Evolutionary conservation across 768 basidiomycete genomes (phyloP).

Genomic region (Daedaleopsis sinensis): DNA sequence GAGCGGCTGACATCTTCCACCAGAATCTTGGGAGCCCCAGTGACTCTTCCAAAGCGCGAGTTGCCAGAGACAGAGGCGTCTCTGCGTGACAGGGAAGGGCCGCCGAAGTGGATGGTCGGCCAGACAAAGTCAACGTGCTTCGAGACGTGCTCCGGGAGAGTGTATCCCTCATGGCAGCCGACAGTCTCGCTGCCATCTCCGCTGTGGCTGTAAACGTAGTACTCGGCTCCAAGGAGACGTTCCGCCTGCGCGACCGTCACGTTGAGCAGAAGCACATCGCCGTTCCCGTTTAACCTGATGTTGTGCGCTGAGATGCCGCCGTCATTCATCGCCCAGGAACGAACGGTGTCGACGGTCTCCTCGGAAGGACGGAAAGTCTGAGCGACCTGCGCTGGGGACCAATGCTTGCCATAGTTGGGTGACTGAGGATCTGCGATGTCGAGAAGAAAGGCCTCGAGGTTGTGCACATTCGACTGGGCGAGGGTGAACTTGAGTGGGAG

Average conservation of each 20-base stretch:
- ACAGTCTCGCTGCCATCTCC: conserved; percentile 53
- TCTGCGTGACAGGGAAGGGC: background rate
- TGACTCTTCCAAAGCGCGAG: background rate
- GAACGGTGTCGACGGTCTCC: conserved; percentile 44
- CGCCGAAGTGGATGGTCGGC: conserved; percentile 68
- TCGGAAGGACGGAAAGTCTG: conserved; percentile 46
- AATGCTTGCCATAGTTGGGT: conserved; percentile 51
- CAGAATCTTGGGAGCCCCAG: background rate
- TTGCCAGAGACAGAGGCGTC: background rate
- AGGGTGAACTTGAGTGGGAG: conserved; percentile 53
- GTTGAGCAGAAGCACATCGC: conserved; percentile 45
- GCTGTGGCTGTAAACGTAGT: conserved; percentile 59
- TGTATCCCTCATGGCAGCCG: conserved; percentile 62
- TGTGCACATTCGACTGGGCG: conserved; percentile 46
- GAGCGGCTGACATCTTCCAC: background rate
- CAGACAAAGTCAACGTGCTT: conserved; percentile 67
- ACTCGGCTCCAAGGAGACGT: conserved; percentile 46
- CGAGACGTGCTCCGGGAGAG: conserved; percentile 59
- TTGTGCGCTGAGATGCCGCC: conserved; percentile 42
- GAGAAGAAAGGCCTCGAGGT: conserved; percentile 46
- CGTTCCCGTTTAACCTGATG: conserved; percentile 41
- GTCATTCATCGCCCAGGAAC: conserved; percentile 42
- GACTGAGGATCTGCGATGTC: conserved; percentile 54
- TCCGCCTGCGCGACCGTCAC: conserved; percentile 48
- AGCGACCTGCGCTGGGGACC: conserved; percentile 44